Evolutionary conservation across 805 yeast species (phyloP).

Genomic region (Suhomyces faveliae): DNA sequence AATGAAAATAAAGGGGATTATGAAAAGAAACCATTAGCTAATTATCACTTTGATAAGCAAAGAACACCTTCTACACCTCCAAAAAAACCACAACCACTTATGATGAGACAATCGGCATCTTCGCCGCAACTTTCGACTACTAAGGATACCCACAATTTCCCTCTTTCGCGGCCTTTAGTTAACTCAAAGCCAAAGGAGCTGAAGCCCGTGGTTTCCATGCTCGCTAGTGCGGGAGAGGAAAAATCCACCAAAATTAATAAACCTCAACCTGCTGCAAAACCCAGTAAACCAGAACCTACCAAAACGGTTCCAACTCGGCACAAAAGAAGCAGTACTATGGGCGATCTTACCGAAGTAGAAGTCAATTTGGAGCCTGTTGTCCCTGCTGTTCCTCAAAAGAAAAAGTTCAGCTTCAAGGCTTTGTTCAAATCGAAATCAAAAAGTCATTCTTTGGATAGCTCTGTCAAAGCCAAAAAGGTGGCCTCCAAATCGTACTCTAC

Average conservation of each 20-base stretch:
- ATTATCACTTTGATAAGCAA: too few relatives aligned
- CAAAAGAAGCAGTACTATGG: constrained; percentile 11
- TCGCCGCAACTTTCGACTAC: constrained; percentile 3
- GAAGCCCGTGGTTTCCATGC: not conserved
- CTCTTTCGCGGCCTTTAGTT: constrained; percentile 1
- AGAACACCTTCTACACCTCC: not conserved
- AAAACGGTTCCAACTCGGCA: not conserved
- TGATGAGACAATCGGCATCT: constrained; percentile 3
- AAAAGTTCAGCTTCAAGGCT: constrained; percentile 38
- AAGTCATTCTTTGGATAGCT: constrained; percentile 22
- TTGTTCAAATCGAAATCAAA: constrained; percentile 39
- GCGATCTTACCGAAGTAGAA: constrained; percentile 7
- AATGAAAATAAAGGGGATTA: not conserved
- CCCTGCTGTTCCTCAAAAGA: constrained; percentile 17
- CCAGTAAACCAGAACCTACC: too few relatives aligned
- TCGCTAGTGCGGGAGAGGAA: not conserved
- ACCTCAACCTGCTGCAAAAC: too few relatives aligned
- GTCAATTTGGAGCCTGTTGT: not conserved
- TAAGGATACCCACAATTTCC: not conserved
- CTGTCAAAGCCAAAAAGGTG: constrained; percentile 12
- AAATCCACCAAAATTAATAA: too few relatives aligned
- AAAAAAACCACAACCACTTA: not conserved
- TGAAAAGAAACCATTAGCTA: too few relatives aligned
- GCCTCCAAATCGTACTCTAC: constrained; percentile 30
- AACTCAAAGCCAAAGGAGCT: not conserved